phyloP scores from a whole-genome alignment of 2,329 filamentous ascomycete genomes.

The Alternaria novae-zelandiae region DNA sequence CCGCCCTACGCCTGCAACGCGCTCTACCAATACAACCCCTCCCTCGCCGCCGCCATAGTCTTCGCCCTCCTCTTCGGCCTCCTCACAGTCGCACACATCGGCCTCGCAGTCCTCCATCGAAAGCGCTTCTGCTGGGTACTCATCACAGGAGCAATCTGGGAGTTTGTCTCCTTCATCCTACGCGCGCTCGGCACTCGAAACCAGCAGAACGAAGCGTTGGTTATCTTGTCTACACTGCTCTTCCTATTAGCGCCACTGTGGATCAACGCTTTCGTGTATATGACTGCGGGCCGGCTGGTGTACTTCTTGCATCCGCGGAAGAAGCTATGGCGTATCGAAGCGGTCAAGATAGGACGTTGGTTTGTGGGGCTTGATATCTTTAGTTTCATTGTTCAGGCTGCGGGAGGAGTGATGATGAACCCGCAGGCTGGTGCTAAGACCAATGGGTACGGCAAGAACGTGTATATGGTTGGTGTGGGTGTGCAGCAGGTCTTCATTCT shows the following conservation, averaged over 20 bases:
- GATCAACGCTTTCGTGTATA: slow-evolving; percentile 57
- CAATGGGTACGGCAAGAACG: background rate
- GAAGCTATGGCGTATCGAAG: slow-evolving; percentile 46
- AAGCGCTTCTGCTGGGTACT: background rate
- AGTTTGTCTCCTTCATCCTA: background rate
- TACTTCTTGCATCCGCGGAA: slow-evolving; percentile 47
- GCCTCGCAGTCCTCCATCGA: background rate
- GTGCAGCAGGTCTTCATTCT: background rate
- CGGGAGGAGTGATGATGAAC: background rate
- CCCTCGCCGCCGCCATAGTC: background rate
- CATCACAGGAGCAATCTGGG: background rate
- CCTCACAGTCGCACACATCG: background rate
- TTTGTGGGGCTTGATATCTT: background rate
- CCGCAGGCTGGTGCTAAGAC: background rate
- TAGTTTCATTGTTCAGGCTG: background rate
- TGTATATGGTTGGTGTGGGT: background rate
- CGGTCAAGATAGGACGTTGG: slow-evolving; percentile 34
- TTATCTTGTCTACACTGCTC: background rate
- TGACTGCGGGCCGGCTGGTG: slow-evolving; percentile 49
- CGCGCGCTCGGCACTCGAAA: background rate
- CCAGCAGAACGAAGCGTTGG: background rate
- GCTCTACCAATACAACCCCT: background rate
- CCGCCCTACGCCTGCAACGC: background rate
- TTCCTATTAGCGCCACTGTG: slow-evolving; percentile 29
- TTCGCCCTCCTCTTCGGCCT: background rate